phyloP scores from a whole-genome alignment of 768 basidiomycete genomes.

The Leccinum ochraceum region DNA sequence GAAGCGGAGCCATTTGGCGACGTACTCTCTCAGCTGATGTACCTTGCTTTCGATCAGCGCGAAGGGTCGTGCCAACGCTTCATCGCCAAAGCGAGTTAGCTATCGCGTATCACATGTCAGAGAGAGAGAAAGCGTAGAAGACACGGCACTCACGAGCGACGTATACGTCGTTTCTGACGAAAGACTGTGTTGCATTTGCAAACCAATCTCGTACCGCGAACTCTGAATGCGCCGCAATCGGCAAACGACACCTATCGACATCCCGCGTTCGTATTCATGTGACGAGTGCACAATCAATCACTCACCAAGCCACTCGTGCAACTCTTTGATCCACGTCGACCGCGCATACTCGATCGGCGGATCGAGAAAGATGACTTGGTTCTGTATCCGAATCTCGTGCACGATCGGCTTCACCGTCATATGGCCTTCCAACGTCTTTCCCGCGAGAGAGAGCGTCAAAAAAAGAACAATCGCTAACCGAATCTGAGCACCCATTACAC shows the following conservation, averaged over 20 bases:
- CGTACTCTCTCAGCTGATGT: constrained; percentile 85
- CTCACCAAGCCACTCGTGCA: constrained; percentile 87
- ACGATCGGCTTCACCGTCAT: constrained; percentile 84
- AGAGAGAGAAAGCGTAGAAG: background rate
- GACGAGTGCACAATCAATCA: background rate
- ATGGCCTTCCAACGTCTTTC: constrained; percentile 67
- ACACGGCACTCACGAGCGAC: constrained; percentile 48
- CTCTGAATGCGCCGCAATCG: constrained; percentile 86
- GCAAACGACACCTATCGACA: constrained; percentile 73
- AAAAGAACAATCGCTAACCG: background rate
- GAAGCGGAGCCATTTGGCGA: constrained; percentile 98
- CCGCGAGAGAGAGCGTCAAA: background rate
- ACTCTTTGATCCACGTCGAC: constrained; percentile 82
- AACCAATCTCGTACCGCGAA: constrained; percentile 94
- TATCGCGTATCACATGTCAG: constrained; percentile 31
- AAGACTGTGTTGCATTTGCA: constrained; percentile 78
- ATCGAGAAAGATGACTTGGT: constrained; percentile 98
- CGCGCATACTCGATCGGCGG: constrained; percentile 96
- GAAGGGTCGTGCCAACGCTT: constrained; percentile 80
- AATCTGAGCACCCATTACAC: constrained; percentile 12
- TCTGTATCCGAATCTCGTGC: constrained; percentile 97
- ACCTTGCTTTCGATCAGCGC: constrained; percentile 85
- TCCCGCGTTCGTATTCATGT: background rate
- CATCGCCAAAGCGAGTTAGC: constrained; percentile 75
- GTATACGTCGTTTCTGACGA: constrained; percentile 78